Evolutionary conservation across 305 asterid genomes (phyloP), one percentile per base, ranked within the genome.

Genomic region (Vinca major): DNA sequence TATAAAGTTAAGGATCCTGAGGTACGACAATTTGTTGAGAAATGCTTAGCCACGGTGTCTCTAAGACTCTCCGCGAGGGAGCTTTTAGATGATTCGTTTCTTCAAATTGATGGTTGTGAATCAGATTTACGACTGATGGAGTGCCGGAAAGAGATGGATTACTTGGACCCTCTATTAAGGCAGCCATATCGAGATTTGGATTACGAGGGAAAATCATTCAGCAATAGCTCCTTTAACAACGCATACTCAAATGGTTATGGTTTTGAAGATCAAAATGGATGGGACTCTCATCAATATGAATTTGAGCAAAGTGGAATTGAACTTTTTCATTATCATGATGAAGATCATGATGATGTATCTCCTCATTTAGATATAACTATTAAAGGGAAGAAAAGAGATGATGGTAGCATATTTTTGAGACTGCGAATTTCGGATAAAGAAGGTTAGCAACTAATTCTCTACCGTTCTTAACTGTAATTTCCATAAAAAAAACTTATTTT

Each of bases 351-450:
- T 58, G 92, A 79, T 26, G 74, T 65, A 69, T 60, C 48, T 5
- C 60, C 65, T 13, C 73, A 80, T 33, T 77, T 86, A 36, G 92
- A 85, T 62, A 79, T 88, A 73, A 82, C 81, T 51, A 88, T 89
- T 68, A 85, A 82, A 80, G 96, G 96, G 76, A 85, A 82, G 75
- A 86, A 81, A 73, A 71, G 81, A 16, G 93, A 88, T 39, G 95
- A 88, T 41, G 90, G 78, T 57, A 80, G 81, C 73, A 85, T 90
- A 73, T 90, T 90, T 58, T 69, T 90, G 79, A 83, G 93, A 69
- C 93, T 90, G 81, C 83, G 96, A 61, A 86, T 90, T 76, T 80
- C 91, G 4, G 95, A 90, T 73, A 81, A 86, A 71, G 95, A 88
- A 81, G 96, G 96, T 90, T 26, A 63, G 79, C 44, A 44, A 11